Evolutionary conservation across 2,329 filamentous ascomycete species (phyloP).

Genomic region (Talaromyces sp.): DNA sequence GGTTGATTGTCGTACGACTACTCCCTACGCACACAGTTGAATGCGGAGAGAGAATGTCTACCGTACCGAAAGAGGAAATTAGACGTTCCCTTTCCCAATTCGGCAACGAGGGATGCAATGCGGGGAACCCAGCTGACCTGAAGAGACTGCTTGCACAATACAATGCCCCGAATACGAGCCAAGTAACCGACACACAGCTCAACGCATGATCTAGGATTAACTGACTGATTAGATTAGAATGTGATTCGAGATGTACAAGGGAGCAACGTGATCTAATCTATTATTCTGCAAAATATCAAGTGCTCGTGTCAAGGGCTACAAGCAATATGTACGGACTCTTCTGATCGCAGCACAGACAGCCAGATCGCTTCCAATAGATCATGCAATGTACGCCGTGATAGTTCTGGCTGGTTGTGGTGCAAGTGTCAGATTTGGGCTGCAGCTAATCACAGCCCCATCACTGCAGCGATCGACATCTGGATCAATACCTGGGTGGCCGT

Average conservation of each 20-base stretch:
- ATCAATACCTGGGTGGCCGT: background rate
- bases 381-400: background rate
- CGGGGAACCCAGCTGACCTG: conserved; percentile 7
- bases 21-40: background rate
- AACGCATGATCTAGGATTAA: background rate
- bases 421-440: conserved; percentile 4
- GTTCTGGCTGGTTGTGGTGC: background rate
- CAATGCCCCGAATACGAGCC: background rate
- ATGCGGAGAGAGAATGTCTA: background rate
- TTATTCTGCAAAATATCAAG: background rate
- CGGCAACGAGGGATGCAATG: conserved; percentile 1
- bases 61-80: background rate
- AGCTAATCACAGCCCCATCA: background rate
- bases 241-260: background rate
- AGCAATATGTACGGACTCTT: background rate
- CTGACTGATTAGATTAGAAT: background rate
- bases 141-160: conserved; percentile 6
- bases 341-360: background rate
- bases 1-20: background rate
- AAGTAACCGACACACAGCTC: background rate
- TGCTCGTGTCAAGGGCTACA: background rate
- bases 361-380: background rate
- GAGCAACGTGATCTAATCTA: background rate
- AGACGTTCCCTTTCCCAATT: background rate
- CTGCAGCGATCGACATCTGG: conserved; percentile 6